phyloP scores from a whole-genome alignment of 2,329 filamentous ascomycete species.

The Chaetomiaceae sp. region DNA sequence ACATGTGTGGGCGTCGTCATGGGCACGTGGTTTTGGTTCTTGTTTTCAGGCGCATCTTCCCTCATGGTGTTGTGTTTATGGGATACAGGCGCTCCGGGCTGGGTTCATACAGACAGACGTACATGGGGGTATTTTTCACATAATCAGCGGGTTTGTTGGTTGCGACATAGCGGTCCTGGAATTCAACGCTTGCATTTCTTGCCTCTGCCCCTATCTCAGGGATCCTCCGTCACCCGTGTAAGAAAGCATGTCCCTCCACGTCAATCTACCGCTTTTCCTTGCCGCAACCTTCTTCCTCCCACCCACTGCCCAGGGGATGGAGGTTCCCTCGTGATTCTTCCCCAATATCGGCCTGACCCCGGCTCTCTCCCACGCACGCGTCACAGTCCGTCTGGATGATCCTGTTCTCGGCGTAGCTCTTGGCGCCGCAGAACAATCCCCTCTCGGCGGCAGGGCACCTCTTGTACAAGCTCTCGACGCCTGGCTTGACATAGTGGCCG shows the following conservation, averaged over 20 bases:
- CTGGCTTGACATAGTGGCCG: background rate
- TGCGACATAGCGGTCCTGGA: background rate
- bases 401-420: background rate
- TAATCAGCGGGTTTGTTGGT: background rate
- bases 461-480: background rate
- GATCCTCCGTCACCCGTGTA: too few species aligned
- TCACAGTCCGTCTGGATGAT: background rate
- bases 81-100: background rate
- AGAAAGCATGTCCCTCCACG: too few species aligned
- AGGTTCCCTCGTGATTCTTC: too few species aligned
- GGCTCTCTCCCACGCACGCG: background rate
- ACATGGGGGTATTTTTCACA: background rate
- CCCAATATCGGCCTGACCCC: too few species aligned
- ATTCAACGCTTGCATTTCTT: background rate
- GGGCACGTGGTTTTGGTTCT: conserved; percentile 6
- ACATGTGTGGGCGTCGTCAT: background rate
- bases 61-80: background rate
- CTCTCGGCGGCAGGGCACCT: background rate
- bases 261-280: too few species aligned
- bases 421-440: background rate
- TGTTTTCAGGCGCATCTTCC: background rate
- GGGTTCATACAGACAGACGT: background rate
- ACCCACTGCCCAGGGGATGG: too few species aligned
- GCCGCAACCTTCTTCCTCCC: too few species aligned
- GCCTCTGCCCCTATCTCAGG: background rate